Evolutionary conservation across 768 basidiomycete species (phyloP).

Genomic region (Lactifluus echinatus): DNA sequence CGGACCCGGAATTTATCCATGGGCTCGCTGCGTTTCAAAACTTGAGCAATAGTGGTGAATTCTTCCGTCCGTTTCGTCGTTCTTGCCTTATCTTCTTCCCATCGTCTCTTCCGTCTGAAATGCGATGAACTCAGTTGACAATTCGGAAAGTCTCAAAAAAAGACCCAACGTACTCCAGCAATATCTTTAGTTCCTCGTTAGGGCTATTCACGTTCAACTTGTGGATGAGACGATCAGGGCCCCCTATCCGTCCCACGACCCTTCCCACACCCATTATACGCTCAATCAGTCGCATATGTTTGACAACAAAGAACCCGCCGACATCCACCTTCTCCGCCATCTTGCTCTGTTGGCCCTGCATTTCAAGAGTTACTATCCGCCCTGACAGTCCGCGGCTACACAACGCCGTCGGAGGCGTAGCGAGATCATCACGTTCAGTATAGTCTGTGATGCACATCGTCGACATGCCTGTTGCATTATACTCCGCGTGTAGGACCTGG

Average conservation of each 20-base stretch:
- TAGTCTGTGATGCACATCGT: slow-evolving; percentile 18
- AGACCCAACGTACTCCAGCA: slow-evolving; percentile 7
- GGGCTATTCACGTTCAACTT: slow-evolving; percentile 9
- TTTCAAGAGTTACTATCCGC: slow-evolving; percentile 14
- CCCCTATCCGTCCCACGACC: slow-evolving; percentile 15
- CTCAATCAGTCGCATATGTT: slow-evolving; percentile 16
- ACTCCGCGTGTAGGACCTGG: slow-evolving; percentile 16
- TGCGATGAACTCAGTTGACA: not conserved
- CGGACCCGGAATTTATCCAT: slow-evolving; percentile 13
- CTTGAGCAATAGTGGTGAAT: slow-evolving; percentile 10
- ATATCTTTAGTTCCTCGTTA: slow-evolving; percentile 8
- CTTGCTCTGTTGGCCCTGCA: slow-evolving; percentile 16
- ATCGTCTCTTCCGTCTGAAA: slow-evolving; percentile 7
- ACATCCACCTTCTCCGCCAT: slow-evolving; percentile 10
- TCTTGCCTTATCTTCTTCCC: not conserved
- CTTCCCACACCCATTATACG: slow-evolving; percentile 1
- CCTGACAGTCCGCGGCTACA: slow-evolving; percentile 4
- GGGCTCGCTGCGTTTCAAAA: slow-evolving; percentile 1
- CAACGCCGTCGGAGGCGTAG: not conserved
- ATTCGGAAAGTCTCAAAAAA: too few species aligned
- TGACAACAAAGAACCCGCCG: slow-evolving; percentile 16
- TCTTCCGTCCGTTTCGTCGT: not conserved
- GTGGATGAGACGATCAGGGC: slow-evolving; percentile 19
- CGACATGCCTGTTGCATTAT: slow-evolving; percentile 8
- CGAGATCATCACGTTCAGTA: slow-evolving; percentile 14